Base-by-base conservation (phyloP, 1,284 basidiomycete species). In the Pseudozyma pruni region DNA sequence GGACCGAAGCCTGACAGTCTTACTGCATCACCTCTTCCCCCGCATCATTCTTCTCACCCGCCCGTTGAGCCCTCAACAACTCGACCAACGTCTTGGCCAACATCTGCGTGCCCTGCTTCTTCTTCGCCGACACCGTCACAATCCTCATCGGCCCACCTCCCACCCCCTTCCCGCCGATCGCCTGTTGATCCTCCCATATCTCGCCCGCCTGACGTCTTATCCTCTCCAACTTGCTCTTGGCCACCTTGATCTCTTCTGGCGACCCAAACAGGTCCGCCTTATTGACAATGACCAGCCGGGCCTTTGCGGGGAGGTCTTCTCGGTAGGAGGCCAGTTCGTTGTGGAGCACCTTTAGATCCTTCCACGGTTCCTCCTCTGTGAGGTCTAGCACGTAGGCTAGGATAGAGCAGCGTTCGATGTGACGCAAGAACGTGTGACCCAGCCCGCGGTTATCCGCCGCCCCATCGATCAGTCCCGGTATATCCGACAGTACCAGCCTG, bases 401-500 rank as follows among this genome's bases (percentile, higher is more conserved):
- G 5, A 92, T 90, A 29, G 90, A 88, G 8, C 93, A 94, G 3
- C 95, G 89, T 81, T 98, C 95, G 81, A 98, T 92, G 7, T 93
- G 91, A 2, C 93, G 89, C 22, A 99, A 84, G 85, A 98, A 98
- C 0, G 91, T 90, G 82, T 98, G 94, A 0, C 96, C 96, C 0
- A 98, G 86, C 1, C 95, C 95, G 38, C 93, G 89, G 81, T 95
- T 92, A 70, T 91, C 88, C 2, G 93, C 91, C 1, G 94, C 92
- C 10, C 88, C 87, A 8, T 88, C 87, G 45, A 98, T 90, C 27
- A 98, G 88, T 11, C 95, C 95, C 0, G 96, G 95, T 79, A 98
- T 96, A 84, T 99, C 95, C n/a, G 94, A 91, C 56, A 99, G 89
- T 1, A 92, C 94, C 84, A 98, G 94, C 3, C 95, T 88, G 80